Percentiles rank a stretch among this genome's conserved stretches.
Evolutionary conservation across 805 yeast species (phyloP).

Genomic region (Zygoascus flipseniorum): DNA sequence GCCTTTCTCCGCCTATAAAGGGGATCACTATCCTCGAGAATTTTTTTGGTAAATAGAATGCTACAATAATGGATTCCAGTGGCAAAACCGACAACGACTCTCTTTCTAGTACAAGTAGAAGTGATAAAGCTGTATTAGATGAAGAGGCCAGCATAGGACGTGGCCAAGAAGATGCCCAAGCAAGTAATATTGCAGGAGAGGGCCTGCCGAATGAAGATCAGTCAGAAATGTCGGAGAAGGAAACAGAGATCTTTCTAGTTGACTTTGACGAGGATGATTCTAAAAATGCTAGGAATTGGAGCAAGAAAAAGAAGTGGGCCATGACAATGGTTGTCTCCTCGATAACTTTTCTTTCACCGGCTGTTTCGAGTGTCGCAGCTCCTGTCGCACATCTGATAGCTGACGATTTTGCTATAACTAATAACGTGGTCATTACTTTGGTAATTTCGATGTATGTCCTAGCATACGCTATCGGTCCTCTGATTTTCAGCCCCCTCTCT

Average conservation of each 20-base stretch:
- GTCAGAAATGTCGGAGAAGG: too few relatives aligned
- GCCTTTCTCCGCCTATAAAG: too few relatives aligned
- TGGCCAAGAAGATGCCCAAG: too few relatives aligned
- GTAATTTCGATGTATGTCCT: conserved; percentile 55
- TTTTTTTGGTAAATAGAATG: too few relatives aligned
- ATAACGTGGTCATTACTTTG: conserved; percentile 38
- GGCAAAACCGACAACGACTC: neutral
- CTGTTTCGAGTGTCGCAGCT: conserved; percentile 53
- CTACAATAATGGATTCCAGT: neutral
- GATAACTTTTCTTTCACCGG: conserved; percentile 51
- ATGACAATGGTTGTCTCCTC: conserved; percentile 43
- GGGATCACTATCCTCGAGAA: too few relatives aligned
- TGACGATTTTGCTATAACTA: conserved; percentile 35
- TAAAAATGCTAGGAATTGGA: conserved; percentile 55
- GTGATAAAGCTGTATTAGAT: too few relatives aligned
- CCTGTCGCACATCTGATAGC: conserved; percentile 49
- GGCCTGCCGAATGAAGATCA: too few relatives aligned
- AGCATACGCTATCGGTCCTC: conserved; percentile 62
- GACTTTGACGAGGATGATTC: conserved; percentile 35
- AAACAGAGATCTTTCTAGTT: conserved; percentile 9
- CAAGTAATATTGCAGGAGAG: too few relatives aligned
- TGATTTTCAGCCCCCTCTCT: conserved; percentile 56
- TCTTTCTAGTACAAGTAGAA: neutral
- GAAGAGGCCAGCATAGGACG: too few relatives aligned
- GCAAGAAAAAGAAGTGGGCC: conserved; percentile 31